These are phyloP conservation scores for Xylaria sp. DNA, from an alignment of 2,329 filamentous ascomycete genomes.

Conservation along the genomic window DNA sequence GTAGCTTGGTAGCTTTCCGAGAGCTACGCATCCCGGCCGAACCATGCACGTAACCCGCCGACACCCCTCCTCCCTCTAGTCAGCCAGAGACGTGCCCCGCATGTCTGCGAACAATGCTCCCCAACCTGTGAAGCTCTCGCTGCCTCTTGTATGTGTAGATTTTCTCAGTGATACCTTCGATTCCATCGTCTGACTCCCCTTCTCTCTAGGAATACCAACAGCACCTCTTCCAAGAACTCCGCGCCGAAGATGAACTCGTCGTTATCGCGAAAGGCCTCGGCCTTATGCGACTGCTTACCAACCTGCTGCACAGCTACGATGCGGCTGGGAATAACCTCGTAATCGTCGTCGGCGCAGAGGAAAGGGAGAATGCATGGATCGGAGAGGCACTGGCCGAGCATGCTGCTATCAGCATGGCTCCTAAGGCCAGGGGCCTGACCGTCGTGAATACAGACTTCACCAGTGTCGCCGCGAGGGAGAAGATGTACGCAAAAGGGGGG, in stretches of 20 bases:
- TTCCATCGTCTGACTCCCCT: slow-evolving; percentile 14
- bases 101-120: slow-evolving; percentile 59
- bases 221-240: slow-evolving; percentile 87
- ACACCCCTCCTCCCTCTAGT: slow-evolving; percentile 4
- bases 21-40: slow-evolving; percentile 13
- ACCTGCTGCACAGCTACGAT: slow-evolving; percentile 95
- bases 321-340: slow-evolving; percentile 92
- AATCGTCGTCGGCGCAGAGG: slow-evolving; percentile 84
- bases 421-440: slow-evolving; percentile 81
- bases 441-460: slow-evolving; percentile 95
- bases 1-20: slow-evolving; percentile 1
- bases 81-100: slow-evolving; percentile 38
- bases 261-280: slow-evolving; percentile 90
- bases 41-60: slow-evolving; percentile 30
- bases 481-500: slow-evolving; percentile 86
- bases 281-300: slow-evolving; percentile 89
- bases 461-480: slow-evolving; percentile 83
- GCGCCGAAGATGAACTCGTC: slow-evolving; percentile 89
- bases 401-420: slow-evolving; percentile 82
- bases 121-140: slow-evolving; percentile 78
- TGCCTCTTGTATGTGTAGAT: slow-evolving; percentile 63
- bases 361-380: slow-evolving; percentile 95
- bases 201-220: slow-evolving; percentile 79
- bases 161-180: neutral
- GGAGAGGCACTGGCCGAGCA: slow-evolving; percentile 95